Evolutionary conservation across 495 filamentous ascomycete genomes (phyloP), one percentile per base, ranked within the genome.

Genomic region (Penicillium crystallinum): DNA sequence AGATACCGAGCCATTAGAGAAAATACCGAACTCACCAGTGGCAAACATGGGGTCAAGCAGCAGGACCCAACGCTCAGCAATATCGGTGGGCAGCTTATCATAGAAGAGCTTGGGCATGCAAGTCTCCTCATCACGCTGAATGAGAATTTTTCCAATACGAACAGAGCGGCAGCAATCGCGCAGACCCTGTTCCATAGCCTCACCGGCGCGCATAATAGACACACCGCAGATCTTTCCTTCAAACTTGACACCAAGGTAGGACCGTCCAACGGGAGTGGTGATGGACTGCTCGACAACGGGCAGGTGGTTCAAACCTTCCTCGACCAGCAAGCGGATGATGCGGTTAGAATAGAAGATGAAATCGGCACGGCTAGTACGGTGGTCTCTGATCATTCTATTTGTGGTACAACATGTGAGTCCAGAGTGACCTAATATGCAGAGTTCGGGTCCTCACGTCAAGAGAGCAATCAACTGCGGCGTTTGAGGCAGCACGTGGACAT

Each of bases 301-400:
- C 23, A 97, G 82, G 70, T 98, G 93, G 69, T 98, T 98, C 30
- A 98, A 77, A 11, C 95, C 93, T 71, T 97, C 93, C 70, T 98
- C 93, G 21, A 98, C 95, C 10, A 98, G 80, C n/a, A 98, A 79
- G 19, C 95, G 90, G 64, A 97, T 97, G 64, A 98, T 97, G 56
- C 93, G 84, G 74, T 98, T 98, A 41, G 92, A 96, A 71, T 97
- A 96, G 77, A 98, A 98, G 61, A 98, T 96, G 70, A 97, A 98
- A 70, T 97, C 93, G 31, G 90, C 93, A 43, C 93, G 87, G 27
- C 80, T 77, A 8, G 95, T 98, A 57, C 86, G 79, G 70, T 85
- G 87, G 67, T 97, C 89, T 58, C 93, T 83, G 68, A 98, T 97
- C 81, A 96, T 97, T 53, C 92, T 98, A 59, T 60, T 46, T 46